These are phyloP conservation scores for Hortiboletus flavorubellus DNA, from an alignment of 768 basidiomycete genomes.

Conservation along the genomic window DNA sequence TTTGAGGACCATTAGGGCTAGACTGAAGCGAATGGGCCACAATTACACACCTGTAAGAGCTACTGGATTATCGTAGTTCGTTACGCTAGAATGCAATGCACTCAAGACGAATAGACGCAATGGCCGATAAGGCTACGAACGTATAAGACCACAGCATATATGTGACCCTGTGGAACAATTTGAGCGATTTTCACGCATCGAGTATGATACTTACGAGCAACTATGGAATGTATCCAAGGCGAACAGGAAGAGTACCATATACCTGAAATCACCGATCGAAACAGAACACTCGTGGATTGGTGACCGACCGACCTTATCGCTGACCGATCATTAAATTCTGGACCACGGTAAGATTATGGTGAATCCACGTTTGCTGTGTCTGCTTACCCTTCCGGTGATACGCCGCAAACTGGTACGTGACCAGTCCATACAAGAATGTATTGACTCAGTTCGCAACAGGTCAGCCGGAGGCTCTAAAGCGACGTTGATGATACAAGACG, in stretches of 20 bases:
- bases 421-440: slow-evolving; percentile 38
- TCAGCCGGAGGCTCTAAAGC: neutral
- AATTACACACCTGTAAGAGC: slow-evolving; percentile 3
- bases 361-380: neutral
- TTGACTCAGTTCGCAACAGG: slow-evolving; percentile 13
- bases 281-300: no score
- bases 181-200: neutral
- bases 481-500: neutral
- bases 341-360: neutral
- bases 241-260: slow-evolving; percentile 17
- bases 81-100: slow-evolving; percentile 4
- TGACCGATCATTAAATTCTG: slow-evolving; percentile 17
- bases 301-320: slow-evolving; percentile 1
- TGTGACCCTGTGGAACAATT: slow-evolving; percentile 5
- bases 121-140: neutral
- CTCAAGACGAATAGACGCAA: neutral
- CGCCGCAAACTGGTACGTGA: slow-evolving; percentile 39
- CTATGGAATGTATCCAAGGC: slow-evolving; percentile 22
- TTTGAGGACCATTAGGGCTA: slow-evolving; percentile 11
- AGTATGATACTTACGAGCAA: slow-evolving; percentile 7
- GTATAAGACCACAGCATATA: slow-evolving; percentile 20
- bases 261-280: neutral
- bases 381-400: slow-evolving; percentile 30
- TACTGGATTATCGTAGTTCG: slow-evolving; percentile 12
- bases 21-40: neutral